Percentiles rank a stretch among this genome's conserved stretches.
These are phyloP conservation scores for Bauhinia variegata DNA, from an alignment of 306 rosid genomes.

Conservation along the genomic window DNA sequence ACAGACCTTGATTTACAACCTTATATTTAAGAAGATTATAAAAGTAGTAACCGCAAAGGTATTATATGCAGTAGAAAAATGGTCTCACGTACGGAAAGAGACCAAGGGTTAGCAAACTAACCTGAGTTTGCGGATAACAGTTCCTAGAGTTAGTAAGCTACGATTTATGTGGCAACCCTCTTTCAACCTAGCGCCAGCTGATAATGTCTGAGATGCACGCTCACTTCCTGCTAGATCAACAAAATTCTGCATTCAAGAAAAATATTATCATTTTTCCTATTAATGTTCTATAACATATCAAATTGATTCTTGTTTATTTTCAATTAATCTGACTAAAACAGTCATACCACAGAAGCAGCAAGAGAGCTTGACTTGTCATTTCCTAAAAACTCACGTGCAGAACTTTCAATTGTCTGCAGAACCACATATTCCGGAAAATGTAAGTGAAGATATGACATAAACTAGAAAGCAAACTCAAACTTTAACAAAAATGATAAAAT, in stretches of 20 bases:
- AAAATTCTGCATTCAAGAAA: constrained; percentile 66
- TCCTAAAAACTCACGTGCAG: constrained; percentile 83
- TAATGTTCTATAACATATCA: constrained; percentile 23
- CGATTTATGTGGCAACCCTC: constrained; percentile 99
- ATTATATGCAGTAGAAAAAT: constrained; percentile 1
- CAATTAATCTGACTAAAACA: background rate
- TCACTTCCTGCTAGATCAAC: constrained; percentile 98
- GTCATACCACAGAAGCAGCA: constrained; percentile 87
- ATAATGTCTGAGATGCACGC: constrained; percentile 88
- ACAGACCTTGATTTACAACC: constrained; percentile 13
- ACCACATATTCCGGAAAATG: constrained; percentile 33
- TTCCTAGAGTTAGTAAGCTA: constrained; percentile 92
- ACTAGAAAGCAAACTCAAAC: constrained; percentile 12
- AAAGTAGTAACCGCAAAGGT: constrained; percentile 5
- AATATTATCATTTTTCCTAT: constrained; percentile 25
- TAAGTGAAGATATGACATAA: constrained; percentile 23
- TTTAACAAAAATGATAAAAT: constrained; percentile 18
- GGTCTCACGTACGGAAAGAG: constrained; percentile 3
- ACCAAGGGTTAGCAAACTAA: constrained; percentile 36
- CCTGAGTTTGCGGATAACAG: constrained; percentile 99
- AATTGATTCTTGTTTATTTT: background rate
- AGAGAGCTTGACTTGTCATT: constrained; percentile 94
- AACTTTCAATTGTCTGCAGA: constrained; percentile 90
- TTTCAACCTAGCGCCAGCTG: constrained; percentile 93
- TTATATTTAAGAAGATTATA: background rate